Evolutionary conservation across 192 early-diverging fungal species (phyloP).

Genomic region (Coemansia sp.): DNA sequence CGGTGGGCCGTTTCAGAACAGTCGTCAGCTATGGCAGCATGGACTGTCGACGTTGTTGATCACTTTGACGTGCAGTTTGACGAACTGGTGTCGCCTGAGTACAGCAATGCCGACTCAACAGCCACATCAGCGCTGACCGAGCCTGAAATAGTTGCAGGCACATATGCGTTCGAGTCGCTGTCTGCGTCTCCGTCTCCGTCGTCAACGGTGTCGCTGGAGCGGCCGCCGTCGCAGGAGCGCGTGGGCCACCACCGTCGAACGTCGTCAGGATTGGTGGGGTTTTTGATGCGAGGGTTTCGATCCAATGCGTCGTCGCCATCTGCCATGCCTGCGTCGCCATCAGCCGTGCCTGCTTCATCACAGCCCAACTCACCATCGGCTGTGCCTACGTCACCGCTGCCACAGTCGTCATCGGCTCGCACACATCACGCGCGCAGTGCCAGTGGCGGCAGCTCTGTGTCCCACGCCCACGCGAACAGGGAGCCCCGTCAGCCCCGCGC

Average conservation of each 20-base stretch:
- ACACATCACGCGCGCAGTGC: slow-evolving; percentile 22
- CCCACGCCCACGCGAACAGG: background rate
- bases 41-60: slow-evolving; percentile 46
- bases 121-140: background rate
- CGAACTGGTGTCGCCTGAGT: slow-evolving; percentile 33
- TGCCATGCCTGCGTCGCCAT: background rate
- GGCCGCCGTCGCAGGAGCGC: slow-evolving; percentile 4
- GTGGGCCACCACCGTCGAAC: slow-evolving; percentile 23
- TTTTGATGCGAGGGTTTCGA: slow-evolving; percentile 43
- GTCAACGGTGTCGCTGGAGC: slow-evolving; percentile 8
- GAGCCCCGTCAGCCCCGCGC: background rate
- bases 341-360: no score
- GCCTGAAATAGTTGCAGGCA: slow-evolving; percentile 14
- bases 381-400: no score
- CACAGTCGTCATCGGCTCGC: no score
- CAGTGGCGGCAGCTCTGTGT: slow-evolving; percentile 8
- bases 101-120: background rate
- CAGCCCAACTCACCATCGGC: no score
- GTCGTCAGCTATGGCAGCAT: slow-evolving; percentile 48
- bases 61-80: slow-evolving; percentile 48
- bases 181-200: background rate
- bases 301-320: slow-evolving; percentile 17
- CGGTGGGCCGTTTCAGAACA: slow-evolving; percentile 27
- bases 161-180: slow-evolving; percentile 20
- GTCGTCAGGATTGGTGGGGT: slow-evolving; percentile 46